Base-by-base conservation (phyloP, 441 rosid species). In the Manihot esculenta region DNA sequence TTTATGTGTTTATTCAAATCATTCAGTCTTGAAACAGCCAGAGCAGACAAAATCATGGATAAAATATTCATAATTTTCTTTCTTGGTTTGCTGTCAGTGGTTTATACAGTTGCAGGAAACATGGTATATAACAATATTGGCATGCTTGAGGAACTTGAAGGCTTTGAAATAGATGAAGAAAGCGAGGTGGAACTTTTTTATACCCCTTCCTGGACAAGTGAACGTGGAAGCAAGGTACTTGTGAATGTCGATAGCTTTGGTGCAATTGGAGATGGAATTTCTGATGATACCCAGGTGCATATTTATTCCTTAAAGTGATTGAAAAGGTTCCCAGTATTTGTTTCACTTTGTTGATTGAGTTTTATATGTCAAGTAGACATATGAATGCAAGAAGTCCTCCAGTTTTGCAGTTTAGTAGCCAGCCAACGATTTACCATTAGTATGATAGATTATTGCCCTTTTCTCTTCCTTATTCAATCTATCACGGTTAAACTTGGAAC, bases 201-300 rank as follows among this genome's bases (percentile, higher is more conserved):
- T 54, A 66, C 69, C 62, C 84, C 89, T 5, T 79, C 73, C 17
- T 83, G 87, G 87, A 83, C 79, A 57, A 86, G 87, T 78, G 86
- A 83, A 71, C 77, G 76, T 20, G 87, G 93, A 55, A 68, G 86
- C 74, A 87, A 81, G 84, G 91, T 86, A 75, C 86, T 93, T 65
- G 95, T 95, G 74, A 93, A 95, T 76, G 94, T 95, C 35, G 97
- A 95, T 74, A 89, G 95, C 89, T 95, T 95, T 41, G 91, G 90
- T 64, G 96, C 98, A 35, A 86, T 62, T 71, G 99, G 96, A 78
- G 88, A 95, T 85, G 99, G 95, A 71, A 79, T 85, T 78, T 84
- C 95, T 68, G 98, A 95, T 81, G 98, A 95, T 76, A 91, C 98
- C 9, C 76, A 89, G 98, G 99, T 94, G 48, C 61, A 42, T 74